Base-by-base conservation (phyloP, 768 basidiomycete genomes). In the Suillus occidentalis region DNA sequence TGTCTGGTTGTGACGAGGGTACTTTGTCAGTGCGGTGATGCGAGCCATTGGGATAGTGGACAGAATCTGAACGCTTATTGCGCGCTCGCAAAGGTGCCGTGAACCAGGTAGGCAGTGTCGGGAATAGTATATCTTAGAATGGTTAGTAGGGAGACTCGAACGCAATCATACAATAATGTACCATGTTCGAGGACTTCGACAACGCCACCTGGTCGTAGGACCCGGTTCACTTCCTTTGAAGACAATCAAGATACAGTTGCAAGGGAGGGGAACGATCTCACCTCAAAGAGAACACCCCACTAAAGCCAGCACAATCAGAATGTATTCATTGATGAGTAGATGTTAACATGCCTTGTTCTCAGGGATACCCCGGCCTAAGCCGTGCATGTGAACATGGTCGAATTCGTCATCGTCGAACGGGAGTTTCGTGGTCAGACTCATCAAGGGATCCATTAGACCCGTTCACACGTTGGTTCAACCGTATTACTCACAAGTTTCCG, bases 341-440 rank as follows among this genome's bases (percentile, higher is more conserved):
- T 53, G 6, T 47, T 37, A 62, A 49, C 68, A 53, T 60, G 86
- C 89, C 80, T 91, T 91, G 69, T 87, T 90, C 72, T 92, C 91
- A 7, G 89, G 90, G 37, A 92, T 85, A 18, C 85, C 90, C 69
- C 82, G 82, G 0, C 89, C 85, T 64, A 92, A 84, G 59, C 80
- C 78, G 65, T 85, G 82, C 60, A 92, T 84, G 69, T 89, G 92
- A n/a, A 93, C 86, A 73, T 90, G 86, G 73, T 93, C 91, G 66
- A 93, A 93, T 69, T 89, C 86, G 65, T 92, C 90, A 62, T 92
- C 91, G 18, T 92, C 90, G 71, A 92, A 93, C 0, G 91, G 91
- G 22, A 93, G 80, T 69, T 83, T 89, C 13, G 86, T 90, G 56
- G 90, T 90, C 69, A 93, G 76, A 73, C 91, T 92, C 67, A 2